These are phyloP conservation scores for Fusarium sp. DNA, from an alignment of 2,329 filamentous ascomycete species.

Conservation along the genomic window DNA sequence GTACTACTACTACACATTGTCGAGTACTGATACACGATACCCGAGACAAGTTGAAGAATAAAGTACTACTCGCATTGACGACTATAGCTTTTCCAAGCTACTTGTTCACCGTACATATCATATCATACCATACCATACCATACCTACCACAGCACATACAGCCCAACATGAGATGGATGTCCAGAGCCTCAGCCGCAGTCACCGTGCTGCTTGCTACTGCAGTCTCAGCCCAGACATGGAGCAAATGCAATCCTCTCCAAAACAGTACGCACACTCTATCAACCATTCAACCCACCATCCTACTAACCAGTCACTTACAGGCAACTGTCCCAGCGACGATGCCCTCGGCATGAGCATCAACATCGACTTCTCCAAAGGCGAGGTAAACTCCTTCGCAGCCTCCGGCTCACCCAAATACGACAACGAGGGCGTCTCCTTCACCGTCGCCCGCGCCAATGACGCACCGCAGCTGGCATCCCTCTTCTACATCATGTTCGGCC, in stretches of 20 bases:
- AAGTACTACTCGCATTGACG: background rate
- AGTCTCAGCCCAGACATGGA: slow-evolving; percentile 55
- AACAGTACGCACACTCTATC: slow-evolving; percentile 46
- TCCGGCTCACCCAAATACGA: slow-evolving; percentile 79
- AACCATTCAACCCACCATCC: background rate
- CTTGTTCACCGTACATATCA: slow-evolving; percentile 17
- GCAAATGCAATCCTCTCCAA: slow-evolving; percentile 54
- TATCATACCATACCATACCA: slow-evolving; percentile 6
- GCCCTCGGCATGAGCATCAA: slow-evolving; percentile 85
- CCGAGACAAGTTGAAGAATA: background rate
- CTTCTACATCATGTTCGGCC: slow-evolving; percentile 99
- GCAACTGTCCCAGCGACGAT: slow-evolving; percentile 78
- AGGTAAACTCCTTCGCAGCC: slow-evolving; percentile 81
- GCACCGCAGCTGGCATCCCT: slow-evolving; percentile 87
- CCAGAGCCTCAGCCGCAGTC: slow-evolving; percentile 32
- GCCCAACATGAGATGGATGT: slow-evolving; percentile 43
- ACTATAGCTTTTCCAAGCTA: background rate
- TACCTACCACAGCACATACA: slow-evolving; percentile 7
- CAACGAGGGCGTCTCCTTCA: slow-evolving; percentile 82
- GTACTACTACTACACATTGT: background rate
- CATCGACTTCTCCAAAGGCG: slow-evolving; percentile 84
- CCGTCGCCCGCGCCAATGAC: slow-evolving; percentile 81
- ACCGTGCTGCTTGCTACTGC: slow-evolving; percentile 42
- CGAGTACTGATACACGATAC: slow-evolving; percentile 2
- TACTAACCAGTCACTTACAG: slow-evolving; percentile 42